Evolutionary conservation across 2,329 filamentous ascomycete species (phyloP).

Genomic region (Aspergillus calidoustus): DNA sequence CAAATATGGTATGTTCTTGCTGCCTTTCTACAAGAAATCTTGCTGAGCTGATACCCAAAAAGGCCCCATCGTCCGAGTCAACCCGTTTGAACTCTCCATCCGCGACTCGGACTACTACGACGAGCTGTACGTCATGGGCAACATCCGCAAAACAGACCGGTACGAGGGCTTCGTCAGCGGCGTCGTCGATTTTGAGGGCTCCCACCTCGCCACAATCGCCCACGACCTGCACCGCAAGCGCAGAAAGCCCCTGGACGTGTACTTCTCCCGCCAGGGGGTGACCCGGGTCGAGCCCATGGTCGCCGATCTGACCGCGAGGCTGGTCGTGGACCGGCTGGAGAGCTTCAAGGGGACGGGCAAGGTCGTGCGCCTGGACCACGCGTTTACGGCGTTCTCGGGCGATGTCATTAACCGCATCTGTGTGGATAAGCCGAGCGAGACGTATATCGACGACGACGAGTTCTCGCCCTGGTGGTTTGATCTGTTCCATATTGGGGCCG

Average conservation of each 20-base stretch:
- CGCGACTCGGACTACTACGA: slow-evolving; percentile 40
- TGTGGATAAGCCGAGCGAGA: not conserved
- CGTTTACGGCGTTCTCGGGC: slow-evolving; percentile 1
- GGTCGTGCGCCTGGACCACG: not conserved
- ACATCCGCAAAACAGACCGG: not conserved
- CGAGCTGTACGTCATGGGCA: slow-evolving; percentile 34
- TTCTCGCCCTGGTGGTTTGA: not conserved
- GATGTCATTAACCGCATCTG: slow-evolving; percentile 7
- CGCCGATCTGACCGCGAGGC: not conserved
- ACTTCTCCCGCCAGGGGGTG: slow-evolving; percentile 7
- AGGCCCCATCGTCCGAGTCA: slow-evolving; percentile 43
- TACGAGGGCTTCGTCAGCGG: not conserved
- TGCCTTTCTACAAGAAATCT: not conserved
- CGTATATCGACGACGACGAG: too few relatives aligned
- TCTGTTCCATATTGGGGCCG: not conserved
- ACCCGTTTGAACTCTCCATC: slow-evolving; percentile 40
- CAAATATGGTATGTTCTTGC: slow-evolving; percentile 33
- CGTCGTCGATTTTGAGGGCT: not conserved
- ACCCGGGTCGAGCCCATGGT: not conserved
- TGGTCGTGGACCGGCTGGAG: not conserved
- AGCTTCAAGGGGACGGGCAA: not conserved
- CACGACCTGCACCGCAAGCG: slow-evolving; percentile 9
- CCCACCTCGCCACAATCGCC: not conserved
- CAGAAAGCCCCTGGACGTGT: slow-evolving; percentile 10
- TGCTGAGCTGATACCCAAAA: not conserved